Conservation (phyloP, 441 rosid genomes). For the Brassica hybrid region DNA sequence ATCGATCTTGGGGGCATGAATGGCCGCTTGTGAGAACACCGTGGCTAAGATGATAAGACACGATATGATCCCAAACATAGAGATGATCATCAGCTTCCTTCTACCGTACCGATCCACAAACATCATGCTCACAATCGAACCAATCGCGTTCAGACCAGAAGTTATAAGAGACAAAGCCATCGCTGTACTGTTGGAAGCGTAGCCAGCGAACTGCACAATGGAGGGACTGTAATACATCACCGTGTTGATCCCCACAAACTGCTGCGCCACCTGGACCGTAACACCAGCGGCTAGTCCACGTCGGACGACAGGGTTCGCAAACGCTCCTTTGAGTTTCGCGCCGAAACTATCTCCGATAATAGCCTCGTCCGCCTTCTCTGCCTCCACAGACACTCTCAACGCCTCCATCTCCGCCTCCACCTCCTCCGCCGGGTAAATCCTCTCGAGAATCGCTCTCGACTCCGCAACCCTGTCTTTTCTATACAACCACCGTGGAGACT, state of each 20-base stretch:
- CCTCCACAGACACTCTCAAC: conserved; percentile 56
- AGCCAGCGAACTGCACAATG: conserved; percentile 84
- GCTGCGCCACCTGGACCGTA: conserved; percentile 83
- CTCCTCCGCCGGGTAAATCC: conserved; percentile 65
- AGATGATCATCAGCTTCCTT: conserved; percentile 73
- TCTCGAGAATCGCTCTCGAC: conserved; percentile 62
- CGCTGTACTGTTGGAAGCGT: conserved; percentile 77
- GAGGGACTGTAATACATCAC: conserved; percentile 91
- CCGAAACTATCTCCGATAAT: conserved; percentile 50
- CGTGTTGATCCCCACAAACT: conserved; percentile 88
- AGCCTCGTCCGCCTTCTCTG: conserved; percentile 61
- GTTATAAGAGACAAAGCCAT: conserved; percentile 78
- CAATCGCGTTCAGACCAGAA: conserved; percentile 72
- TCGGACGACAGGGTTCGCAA: conserved; percentile 53
- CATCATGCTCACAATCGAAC: conserved; percentile 72
- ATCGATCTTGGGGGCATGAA: conserved; percentile 61
- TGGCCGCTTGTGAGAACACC: conserved; percentile 62
- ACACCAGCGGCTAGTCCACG: conserved; percentile 84
- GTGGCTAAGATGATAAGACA: conserved; percentile 56
- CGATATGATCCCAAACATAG: conserved; percentile 66
- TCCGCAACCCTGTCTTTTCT: conserved; percentile 60
- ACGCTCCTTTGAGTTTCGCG: conserved; percentile 61
- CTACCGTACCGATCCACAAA: conserved; percentile 84
- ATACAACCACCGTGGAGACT: conserved; percentile 91
- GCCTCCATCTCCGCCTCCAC: conserved; percentile 67